Evolutionary conservation across 2,329 filamentous ascomycete species (phyloP).

Genomic region (Cercospora zeina): DNA sequence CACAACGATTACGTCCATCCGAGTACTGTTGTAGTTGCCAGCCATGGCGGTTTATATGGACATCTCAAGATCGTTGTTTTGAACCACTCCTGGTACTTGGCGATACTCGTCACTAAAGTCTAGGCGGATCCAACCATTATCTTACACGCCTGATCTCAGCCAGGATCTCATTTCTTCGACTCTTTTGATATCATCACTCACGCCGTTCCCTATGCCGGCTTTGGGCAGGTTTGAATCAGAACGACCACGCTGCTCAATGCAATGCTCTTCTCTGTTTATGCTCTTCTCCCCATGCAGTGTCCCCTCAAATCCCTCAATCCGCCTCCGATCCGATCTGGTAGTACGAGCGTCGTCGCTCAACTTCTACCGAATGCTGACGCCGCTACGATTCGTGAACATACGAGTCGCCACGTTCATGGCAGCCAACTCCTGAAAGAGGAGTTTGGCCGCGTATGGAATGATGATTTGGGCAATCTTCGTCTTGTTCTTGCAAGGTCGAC

Average conservation of each 20-base stretch:
- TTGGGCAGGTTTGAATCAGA: neutral
- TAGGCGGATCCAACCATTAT: neutral
- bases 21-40: neutral
- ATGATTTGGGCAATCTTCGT: constrained; percentile 97
- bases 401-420: constrained; percentile 98
- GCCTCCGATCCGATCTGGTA: neutral
- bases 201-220: neutral
- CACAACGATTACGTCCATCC: no score
- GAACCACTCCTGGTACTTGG: neutral
- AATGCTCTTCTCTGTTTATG: neutral
- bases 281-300: neutral
- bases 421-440: constrained; percentile 96
- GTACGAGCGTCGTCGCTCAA: constrained; percentile 6
- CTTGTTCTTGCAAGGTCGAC: constrained; percentile 97
- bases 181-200: neutral
- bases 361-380: constrained; percentile 36
- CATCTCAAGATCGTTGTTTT: neutral
- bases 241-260: neutral
- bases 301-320: neutral
- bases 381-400: constrained; percentile 73
- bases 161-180: neutral
- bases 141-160: constrained; percentile 7
- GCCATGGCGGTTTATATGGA: neutral
- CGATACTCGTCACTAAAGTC: neutral
- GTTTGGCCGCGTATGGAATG: constrained; percentile 95